A percentile compares a stretch with the other conserved stretches of the same genome.
Evolutionary conservation across 2,329 filamentous ascomycete genomes (phyloP).

Genomic region (Aurifilum marmelostoma): DNA sequence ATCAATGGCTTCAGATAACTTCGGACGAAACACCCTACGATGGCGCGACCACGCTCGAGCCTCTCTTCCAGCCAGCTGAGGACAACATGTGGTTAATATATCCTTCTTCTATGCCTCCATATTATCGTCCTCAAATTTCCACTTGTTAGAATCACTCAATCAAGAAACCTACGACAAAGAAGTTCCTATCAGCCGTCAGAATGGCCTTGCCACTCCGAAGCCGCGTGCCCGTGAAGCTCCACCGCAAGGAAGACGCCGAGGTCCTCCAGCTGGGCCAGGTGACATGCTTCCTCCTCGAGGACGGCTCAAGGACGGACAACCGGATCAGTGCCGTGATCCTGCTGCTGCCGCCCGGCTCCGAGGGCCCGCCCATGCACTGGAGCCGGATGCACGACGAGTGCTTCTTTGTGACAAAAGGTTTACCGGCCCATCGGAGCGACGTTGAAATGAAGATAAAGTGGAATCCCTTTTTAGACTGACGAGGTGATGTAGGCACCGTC

Average conservation of each 20-base stretch:
- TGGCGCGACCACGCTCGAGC: background rate
- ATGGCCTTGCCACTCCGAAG: constrained; percentile 39
- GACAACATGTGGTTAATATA: background rate
- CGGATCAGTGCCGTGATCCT: constrained; percentile 40
- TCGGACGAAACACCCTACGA: background rate
- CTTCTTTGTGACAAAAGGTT: constrained; percentile 42
- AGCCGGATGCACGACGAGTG: constrained; percentile 44
- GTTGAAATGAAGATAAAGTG: no score
- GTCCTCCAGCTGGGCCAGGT: constrained; percentile 39
- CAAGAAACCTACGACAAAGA: background rate
- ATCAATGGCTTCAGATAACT: background rate
- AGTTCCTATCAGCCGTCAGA: constrained; percentile 15
- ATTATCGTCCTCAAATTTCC: no score
- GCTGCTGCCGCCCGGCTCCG: constrained; percentile 38
- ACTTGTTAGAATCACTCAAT: background rate
- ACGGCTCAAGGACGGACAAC: constrained; percentile 41
- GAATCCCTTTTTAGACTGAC: background rate
- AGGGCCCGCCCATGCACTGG: constrained; percentile 44
- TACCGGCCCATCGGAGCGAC: no score
- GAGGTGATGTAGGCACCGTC: constrained; percentile 33
- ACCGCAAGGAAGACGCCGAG: constrained; percentile 38
- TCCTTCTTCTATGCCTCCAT: no score
- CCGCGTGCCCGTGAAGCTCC: constrained; percentile 37
- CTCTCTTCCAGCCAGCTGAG: background rate
- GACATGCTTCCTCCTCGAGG: constrained; percentile 41